Conservation (phyloP, 1,284 basidiomycete genomes). For the Puccinia sorghi region DNA sequence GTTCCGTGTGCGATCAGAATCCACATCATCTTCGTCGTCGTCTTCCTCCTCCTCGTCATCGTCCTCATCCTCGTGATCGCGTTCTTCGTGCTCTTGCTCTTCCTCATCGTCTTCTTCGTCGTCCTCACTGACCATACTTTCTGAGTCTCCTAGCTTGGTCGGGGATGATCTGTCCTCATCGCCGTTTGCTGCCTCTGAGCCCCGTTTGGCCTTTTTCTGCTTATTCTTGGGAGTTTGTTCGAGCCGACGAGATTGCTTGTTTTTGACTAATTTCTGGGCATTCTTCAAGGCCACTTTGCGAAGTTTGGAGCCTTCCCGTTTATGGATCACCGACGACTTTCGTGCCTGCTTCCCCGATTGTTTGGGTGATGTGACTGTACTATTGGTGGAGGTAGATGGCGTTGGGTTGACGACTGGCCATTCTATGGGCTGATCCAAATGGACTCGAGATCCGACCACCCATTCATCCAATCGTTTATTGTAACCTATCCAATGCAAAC, state of each 20-base stretch:
- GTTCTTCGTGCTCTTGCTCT: conserved; percentile 17
- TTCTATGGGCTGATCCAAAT: conserved; percentile 82
- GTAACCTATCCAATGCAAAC: conserved; percentile 50
- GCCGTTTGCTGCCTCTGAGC: conserved; percentile 13
- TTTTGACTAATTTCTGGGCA: conserved; percentile 35
- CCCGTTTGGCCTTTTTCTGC: conserved; percentile 21
- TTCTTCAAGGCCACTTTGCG: conserved; percentile 48
- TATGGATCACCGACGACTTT: conserved; percentile 52
- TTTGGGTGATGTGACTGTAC: conserved; percentile 4
- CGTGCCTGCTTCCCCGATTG: conserved; percentile 38
- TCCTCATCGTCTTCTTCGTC: conserved; percentile 33
- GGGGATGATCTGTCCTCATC: conserved; percentile 24
- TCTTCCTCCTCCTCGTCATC: conserved; percentile 54
- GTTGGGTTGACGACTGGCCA: conserved; percentile 74
- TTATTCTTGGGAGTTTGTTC: conserved; percentile 50
- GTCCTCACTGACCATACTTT: conserved; percentile 37
- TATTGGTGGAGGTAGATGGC: conserved; percentile 56
- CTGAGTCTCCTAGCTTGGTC: conserved; percentile 23
- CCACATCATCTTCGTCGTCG: conserved; percentile 60
- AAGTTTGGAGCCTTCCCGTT: conserved; percentile 51
- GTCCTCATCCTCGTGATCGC: conserved; percentile 43
- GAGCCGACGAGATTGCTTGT: conserved; percentile 54
- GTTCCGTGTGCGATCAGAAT: conserved; percentile 56
- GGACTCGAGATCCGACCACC: conserved; percentile 84
- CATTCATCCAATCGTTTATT: conserved; percentile 85